Base-by-base conservation (phyloP, 1,284 basidiomycete species). In the Irpex sp. region DNA sequence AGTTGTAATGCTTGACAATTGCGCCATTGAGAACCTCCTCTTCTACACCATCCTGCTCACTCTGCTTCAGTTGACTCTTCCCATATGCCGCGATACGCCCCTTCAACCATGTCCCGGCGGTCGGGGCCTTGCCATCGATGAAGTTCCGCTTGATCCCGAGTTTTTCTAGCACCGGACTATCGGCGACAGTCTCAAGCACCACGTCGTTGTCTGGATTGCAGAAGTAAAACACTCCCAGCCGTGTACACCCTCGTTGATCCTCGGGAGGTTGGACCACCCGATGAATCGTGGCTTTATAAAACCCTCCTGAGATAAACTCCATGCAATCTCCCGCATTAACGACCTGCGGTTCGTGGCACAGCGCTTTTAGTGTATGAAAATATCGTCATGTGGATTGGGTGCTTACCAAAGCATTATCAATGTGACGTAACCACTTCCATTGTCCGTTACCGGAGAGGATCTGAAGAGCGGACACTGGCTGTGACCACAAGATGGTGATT, bases 381-480 rank as follows among this genome's bases (percentile, higher is more conserved):
- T 6, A 2, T 21, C 1, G 5, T 31, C 19, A 55, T 8, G 15
- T 15, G 58, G 4, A 58, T 54, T 7, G 15, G 48, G 49, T 9
- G 64, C 77, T 49, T 66, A 86, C 85, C 48, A 87, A 69, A 0
- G 84, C 85, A 62, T 87, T 86, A 11, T 85, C 82, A 15, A 87
- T 77, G 67, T 88, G 85, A 62, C 75, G 80, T 5, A 86, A 75
- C 82, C 84, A 88, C 58, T 80, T 78, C 87, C 86, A 88, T 31
- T 71, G 76, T 0, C 81, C 82, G 47, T 85, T 81, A 4, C 68
- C 77, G 0, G 78, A 76, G 6, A 84, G 72, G 54, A 88, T 86
- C 62, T 88, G 87, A 13, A 88, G 75, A 0, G 77, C 85, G 1
- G 81, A 75, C 1, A 87, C 80, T 0, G 86, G 85, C 62, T 87